phyloP scores from a whole-genome alignment of 306 rosid species.

The Bauhinia variegata region DNA sequence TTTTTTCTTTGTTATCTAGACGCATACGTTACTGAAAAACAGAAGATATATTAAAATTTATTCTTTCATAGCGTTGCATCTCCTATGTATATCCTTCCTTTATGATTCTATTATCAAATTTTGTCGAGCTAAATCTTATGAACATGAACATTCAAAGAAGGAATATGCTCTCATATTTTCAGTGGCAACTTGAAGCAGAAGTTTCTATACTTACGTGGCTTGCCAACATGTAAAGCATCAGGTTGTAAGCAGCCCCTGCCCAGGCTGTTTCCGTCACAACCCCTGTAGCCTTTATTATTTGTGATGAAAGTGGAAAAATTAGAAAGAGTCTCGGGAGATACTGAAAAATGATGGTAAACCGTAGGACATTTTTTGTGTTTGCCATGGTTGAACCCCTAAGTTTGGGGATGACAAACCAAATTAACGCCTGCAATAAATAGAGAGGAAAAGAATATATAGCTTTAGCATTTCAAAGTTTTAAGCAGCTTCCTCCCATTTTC shows the following conservation, averaged over 20 bases:
- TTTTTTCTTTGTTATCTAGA: neutral
- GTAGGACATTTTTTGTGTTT: slow-evolving; percentile 80
- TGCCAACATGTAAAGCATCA: slow-evolving; percentile 92
- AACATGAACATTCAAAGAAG: neutral
- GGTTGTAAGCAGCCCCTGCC: slow-evolving; percentile 98
- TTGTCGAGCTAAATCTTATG: neutral
- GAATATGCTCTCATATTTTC: neutral
- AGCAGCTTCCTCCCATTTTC: neutral
- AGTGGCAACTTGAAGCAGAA: slow-evolving; percentile 3
- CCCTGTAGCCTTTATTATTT: slow-evolving; percentile 83
- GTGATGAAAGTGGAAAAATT: slow-evolving; percentile 85
- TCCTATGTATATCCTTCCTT: neutral
- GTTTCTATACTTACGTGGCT: slow-evolving; percentile 78
- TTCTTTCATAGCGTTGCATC: slow-evolving; percentile 5
- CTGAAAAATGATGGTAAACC: slow-evolving; percentile 78
- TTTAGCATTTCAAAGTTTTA: neutral
- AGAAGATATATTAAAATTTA: slow-evolving; percentile 1
- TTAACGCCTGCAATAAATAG: slow-evolving; percentile 65
- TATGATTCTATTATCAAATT: neutral
- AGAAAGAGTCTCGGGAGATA: slow-evolving; percentile 79
- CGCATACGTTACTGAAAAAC: neutral
- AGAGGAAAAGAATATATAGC: slow-evolving; percentile 10
- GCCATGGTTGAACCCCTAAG: slow-evolving; percentile 81
- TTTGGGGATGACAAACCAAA: slow-evolving; percentile 82
- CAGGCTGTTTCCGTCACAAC: slow-evolving; percentile 92